Evolutionary conservation across 768 basidiomycete species (phyloP), one percentile per base, ranked within the genome.

Genomic region (Roridomyces roridus): DNA sequence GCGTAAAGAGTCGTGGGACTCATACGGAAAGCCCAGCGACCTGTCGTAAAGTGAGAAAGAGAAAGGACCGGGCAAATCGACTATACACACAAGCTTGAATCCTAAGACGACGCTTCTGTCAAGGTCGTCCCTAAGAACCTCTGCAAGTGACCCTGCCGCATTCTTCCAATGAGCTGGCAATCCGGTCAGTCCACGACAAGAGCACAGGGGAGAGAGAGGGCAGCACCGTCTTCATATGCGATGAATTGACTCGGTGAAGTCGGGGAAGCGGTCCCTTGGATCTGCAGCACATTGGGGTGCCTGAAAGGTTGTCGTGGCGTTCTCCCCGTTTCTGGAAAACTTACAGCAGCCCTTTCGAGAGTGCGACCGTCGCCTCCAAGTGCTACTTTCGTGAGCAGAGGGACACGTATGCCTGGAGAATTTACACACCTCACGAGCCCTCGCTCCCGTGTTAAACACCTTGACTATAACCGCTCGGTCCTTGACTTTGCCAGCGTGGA

Each of bases 11-110:
- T 17, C 28, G 2, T 21, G 12, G 3, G 37, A n/a, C 24, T 39
- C 53, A 4, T 20, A 55, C 46, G 1, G 53, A 55, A 26, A 55
- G 26, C 3, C 34, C 46, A 9, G 46, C 37, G 15, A 55, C 18
- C 53, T 55, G 39, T 20, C 37, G 23, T 14, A 36, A 20, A 6
- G n/a, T 5, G n/a, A 10, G 18, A 6, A 6, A 12, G 21, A 4
- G 11, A n/a, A n/a, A 8, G 4, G 14, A 14, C 7, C 10, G 11
- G 5, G 4, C 24, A 8, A 47, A 4, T n/a, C n/a, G n/a, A 6
- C 4, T 3, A n/a, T n/a, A 17, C 44, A 2, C n/a, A 54, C 52
- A 35, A 40, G 15, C 29, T 46, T 46, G 28, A 46, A 46, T 46
- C 44, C 44, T 7, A 46, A 28, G 11, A 28, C 31, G 26, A 46